Evolutionary conservation across 179 eudicot genomes (phyloP).

Genomic region (Silene noctiflora): DNA sequence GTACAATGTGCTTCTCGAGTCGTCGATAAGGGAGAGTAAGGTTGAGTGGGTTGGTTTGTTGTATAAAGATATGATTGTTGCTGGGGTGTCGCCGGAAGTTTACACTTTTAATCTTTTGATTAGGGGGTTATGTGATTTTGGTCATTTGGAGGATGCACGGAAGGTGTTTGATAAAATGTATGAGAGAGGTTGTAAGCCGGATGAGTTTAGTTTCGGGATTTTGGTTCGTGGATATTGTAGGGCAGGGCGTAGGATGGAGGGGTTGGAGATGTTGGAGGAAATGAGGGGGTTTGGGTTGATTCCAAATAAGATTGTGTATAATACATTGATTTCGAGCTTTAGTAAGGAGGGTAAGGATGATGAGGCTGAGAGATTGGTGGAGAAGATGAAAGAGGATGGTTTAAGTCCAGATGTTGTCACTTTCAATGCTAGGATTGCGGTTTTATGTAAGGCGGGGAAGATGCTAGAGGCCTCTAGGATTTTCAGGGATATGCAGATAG

Average conservation of each 20-base stretch:
- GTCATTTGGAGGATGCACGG: slow-evolving; percentile 63
- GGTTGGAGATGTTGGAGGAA: slow-evolving; percentile 53
- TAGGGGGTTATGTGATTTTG: slow-evolving; percentile 55
- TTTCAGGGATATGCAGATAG: slow-evolving; percentile 90
- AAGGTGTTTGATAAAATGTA: slow-evolving; percentile 79
- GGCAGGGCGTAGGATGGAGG: slow-evolving; percentile 39
- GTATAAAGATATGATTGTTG: slow-evolving; percentile 64
- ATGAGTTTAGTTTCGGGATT: slow-evolving; percentile 75
- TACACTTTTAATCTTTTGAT: slow-evolving; percentile 79
- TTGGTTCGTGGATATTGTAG: slow-evolving; percentile 77
- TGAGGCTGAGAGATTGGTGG: slow-evolving; percentile 74
- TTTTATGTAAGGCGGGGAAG: slow-evolving; percentile 71
- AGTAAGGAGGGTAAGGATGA: slow-evolving; percentile 66
- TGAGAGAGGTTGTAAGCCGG: slow-evolving; percentile 66
- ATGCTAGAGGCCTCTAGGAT: slow-evolving; percentile 79
- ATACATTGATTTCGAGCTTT: slow-evolving; percentile 73
- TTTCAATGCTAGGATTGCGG: slow-evolving; percentile 80
- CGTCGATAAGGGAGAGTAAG: slow-evolving; percentile 32
- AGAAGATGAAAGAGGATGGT: slow-evolving; percentile 72
- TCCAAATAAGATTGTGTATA: slow-evolving; percentile 61
- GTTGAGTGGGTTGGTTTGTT: slow-evolving; percentile 44
- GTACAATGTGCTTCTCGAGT: slow-evolving; percentile 60
- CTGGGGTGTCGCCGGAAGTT: slow-evolving; percentile 58
- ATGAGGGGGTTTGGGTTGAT: slow-evolving; percentile 46
- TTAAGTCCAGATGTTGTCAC: slow-evolving; percentile 74